Conservation (phyloP, 495 filamentous ascomycete genomes). For the Symbiotaphrina buchneri region DNA sequence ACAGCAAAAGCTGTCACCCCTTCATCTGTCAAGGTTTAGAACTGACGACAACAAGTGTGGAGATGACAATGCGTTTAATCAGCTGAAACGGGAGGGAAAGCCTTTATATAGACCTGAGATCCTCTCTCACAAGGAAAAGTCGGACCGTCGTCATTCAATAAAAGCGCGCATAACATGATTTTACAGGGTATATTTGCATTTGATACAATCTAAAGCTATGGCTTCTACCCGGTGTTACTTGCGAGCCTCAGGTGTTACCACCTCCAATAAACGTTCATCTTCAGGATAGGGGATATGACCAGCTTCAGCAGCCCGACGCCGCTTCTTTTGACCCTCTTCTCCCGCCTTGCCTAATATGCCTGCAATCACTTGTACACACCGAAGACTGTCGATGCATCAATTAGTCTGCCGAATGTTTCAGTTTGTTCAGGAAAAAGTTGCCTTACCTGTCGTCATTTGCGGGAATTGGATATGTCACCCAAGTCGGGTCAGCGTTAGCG, state of each 20-base stretch:
- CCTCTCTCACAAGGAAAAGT: no score
- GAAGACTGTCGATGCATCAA: slow-evolving; percentile 31
- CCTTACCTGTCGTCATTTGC: slow-evolving; percentile 84
- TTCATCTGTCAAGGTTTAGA: background rate
- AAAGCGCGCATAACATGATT: no score
- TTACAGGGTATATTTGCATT: no score
- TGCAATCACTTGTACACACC: slow-evolving; percentile 58
- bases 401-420: slow-evolving; percentile 1
- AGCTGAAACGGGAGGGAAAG: slow-evolving; percentile 5
- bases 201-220: no score
- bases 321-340: slow-evolving; percentile 43
- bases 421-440: slow-evolving; percentile 1
- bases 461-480: slow-evolving; percentile 92
- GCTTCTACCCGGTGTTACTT: no score
- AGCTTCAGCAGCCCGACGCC: slow-evolving; percentile 32
- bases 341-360: slow-evolving; percentile 72
- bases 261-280: no score
- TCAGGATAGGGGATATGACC: slow-evolving; percentile 30
- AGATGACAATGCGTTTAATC: slow-evolving; percentile 7
- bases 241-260: no score
- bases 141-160: no score
- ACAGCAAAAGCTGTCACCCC: background rate
- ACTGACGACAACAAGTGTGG: slow-evolving; percentile 2
- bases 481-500: slow-evolving; percentile 78
- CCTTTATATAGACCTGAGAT: no score